phyloP scores from a whole-genome alignment of 2,329 filamentous ascomycete species.

The Gnomoniopsis smithogilvyi region DNA sequence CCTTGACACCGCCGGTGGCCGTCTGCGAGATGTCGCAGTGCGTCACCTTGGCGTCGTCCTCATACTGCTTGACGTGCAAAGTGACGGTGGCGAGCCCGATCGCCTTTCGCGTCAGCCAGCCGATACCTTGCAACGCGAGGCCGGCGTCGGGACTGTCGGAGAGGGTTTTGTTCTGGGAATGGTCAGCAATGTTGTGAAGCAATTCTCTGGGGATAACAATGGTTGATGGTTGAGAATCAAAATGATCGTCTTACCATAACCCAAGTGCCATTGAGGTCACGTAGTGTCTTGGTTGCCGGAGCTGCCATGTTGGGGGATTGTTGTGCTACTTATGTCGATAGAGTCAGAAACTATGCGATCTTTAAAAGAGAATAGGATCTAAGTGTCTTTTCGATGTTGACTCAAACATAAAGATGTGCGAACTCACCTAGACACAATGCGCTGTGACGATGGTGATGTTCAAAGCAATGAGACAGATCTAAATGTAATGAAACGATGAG shows the following conservation, averaged over 20 bases:
- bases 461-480: too few species aligned
- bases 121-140: conserved; percentile 68
- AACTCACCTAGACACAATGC: too few species aligned
- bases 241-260: conserved; percentile 54
- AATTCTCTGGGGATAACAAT: not conserved
- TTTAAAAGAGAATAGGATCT: too few species aligned
- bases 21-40: conserved; percentile 73
- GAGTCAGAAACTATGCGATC: too few species aligned
- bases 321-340: not conserved
- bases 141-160: conserved; percentile 67
- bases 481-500: too few species aligned
- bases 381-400: too few species aligned
- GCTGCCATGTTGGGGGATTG: conserved; percentile 60
- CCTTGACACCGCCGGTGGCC: conserved; percentile 67
- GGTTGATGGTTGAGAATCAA: not conserved
- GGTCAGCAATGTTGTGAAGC: not conserved
- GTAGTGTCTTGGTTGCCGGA: conserved; percentile 62
- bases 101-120: conserved; percentile 70
- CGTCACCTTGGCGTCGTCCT: conserved; percentile 37
- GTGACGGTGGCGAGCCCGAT: conserved; percentile 68
- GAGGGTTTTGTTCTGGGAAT: conserved; percentile 66
- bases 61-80: conserved; percentile 57
- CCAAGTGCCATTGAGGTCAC: conserved; percentile 68
- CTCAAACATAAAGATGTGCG: too few species aligned
- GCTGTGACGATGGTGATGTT: too few species aligned